Evolutionary conservation across 768 basidiomycete species (phyloP).

Genomic region (Sistotremastrum niveocremeum): DNA sequence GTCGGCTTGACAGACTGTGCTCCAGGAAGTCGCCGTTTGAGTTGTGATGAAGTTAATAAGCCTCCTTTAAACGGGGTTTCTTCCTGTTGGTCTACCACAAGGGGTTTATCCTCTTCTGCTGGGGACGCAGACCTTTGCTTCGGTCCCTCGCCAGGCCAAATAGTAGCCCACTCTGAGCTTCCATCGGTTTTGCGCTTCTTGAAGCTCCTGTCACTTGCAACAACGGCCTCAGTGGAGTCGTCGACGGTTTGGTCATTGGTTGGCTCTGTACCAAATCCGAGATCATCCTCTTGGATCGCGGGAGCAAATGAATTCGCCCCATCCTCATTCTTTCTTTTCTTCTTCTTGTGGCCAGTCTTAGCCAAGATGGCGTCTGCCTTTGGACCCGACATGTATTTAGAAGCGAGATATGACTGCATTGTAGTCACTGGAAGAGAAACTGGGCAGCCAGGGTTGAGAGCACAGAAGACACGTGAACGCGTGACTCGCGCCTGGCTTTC

Average conservation of each 20-base stretch:
- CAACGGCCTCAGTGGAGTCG: constrained; percentile 45
- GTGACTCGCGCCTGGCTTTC: too few relatives aligned
- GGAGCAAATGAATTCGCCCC: constrained; percentile 21
- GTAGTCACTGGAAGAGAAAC: not conserved
- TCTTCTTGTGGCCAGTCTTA: constrained; percentile 32
- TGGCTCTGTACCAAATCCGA: constrained; percentile 19
- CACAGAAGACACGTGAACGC: too few relatives aligned
- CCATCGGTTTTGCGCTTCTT: constrained; percentile 54
- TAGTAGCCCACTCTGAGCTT: constrained; percentile 40
- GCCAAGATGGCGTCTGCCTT: constrained; percentile 93
- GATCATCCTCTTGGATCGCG: constrained; percentile 47
- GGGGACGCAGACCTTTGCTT: constrained; percentile 39
- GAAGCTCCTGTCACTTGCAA: constrained; percentile 66
- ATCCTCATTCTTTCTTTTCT: constrained; percentile 68
- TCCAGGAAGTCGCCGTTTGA: constrained; percentile 48
- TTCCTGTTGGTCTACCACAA: constrained; percentile 33
- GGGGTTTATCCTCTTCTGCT: constrained; percentile 55
- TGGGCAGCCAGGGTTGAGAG: not conserved
- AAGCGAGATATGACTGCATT: constrained; percentile 75
- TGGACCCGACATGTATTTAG: constrained; percentile 92
- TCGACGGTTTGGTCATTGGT: constrained; percentile 42
- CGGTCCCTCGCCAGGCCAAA: constrained; percentile 35
- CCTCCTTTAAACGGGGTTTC: constrained; percentile 51
- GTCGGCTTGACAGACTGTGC: constrained; percentile 21
- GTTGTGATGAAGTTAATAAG: constrained; percentile 59